Evolutionary conservation across 805 yeast species (phyloP).

Genomic region (Suhomyces sp.): DNA sequence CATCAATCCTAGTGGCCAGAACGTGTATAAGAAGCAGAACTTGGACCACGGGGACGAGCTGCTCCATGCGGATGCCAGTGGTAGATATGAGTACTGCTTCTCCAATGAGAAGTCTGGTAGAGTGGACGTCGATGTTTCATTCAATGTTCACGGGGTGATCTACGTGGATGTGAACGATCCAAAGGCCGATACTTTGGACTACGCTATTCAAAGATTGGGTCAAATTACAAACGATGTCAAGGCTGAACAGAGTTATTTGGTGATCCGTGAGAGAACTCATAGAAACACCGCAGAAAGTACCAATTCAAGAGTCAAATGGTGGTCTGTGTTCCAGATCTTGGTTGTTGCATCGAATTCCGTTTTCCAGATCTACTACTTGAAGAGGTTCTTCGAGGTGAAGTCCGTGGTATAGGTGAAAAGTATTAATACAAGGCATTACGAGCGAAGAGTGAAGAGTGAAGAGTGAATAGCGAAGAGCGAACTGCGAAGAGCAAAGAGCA

Average conservation of each 20-base stretch:
- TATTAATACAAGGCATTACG: not conserved
- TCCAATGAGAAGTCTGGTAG: conserved; percentile 76
- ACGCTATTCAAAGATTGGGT: conserved; percentile 72
- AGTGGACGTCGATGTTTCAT: conserved; percentile 85
- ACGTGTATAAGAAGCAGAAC: conserved; percentile 49
- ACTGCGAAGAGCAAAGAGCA: too few relatives aligned
- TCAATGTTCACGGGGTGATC: conserved; percentile 91
- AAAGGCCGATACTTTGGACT: conserved; percentile 75
- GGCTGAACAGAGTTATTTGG: conserved; percentile 90
- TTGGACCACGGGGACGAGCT: conserved; percentile 81
- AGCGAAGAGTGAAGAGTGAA: not conserved
- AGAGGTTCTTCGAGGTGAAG: conserved; percentile 93
- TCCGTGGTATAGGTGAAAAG: conserved; percentile 61
- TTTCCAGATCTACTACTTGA: conserved; percentile 91
- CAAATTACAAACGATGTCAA: conserved; percentile 82
- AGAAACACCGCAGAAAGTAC: conserved; percentile 98
- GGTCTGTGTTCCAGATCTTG: conserved; percentile 89
- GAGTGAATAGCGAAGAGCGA: not conserved
- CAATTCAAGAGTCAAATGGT: conserved; percentile 94
- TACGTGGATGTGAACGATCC: conserved; percentile 80
- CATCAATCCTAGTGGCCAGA: conserved; percentile 44
- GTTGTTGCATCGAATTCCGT: conserved; percentile 85
- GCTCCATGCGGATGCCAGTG: conserved; percentile 61
- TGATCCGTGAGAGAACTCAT: conserved; percentile 94
- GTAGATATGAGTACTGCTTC: conserved; percentile 87